These are phyloP conservation scores for Ogataea philodendri DNA, from an alignment of 805 yeast species.

Conservation along the genomic window DNA sequence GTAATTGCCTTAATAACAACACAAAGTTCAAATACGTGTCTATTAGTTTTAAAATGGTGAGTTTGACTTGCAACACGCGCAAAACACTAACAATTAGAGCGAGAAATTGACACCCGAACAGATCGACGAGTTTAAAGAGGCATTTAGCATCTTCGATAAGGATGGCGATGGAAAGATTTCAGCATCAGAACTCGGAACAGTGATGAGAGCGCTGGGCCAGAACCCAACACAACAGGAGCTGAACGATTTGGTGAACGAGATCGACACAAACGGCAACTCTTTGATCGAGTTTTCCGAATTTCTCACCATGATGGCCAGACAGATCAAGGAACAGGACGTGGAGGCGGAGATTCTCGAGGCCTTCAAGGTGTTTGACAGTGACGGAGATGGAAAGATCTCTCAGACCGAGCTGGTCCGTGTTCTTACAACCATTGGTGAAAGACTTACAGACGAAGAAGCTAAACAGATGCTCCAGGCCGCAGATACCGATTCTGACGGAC, in stretches of 20 bases:
- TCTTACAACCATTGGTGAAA: constrained; percentile 96
- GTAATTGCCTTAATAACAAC: constrained; percentile 9
- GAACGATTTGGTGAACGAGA: constrained; percentile 95
- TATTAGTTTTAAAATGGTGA: constrained; percentile 8
- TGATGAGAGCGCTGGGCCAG: constrained; percentile 98
- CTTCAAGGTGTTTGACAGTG: constrained; percentile 93
- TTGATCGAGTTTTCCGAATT: constrained; percentile 80
- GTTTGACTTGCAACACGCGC: constrained; percentile 3
- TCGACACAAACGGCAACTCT: constrained; percentile 94
- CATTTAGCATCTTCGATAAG: constrained; percentile 94
- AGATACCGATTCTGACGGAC: constrained; percentile 93
- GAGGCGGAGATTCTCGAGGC: constrained; percentile 98
- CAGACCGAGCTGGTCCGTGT: constrained; percentile 97
- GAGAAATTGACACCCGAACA: constrained; percentile 94
- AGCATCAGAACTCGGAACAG: constrained; percentile 93
- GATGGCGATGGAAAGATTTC: constrained; percentile 97
- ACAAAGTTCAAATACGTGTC: constrained; percentile 8
- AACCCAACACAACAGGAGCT: constrained; percentile 96
- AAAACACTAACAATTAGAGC: constrained; percentile 44
- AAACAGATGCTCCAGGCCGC: constrained; percentile 97
- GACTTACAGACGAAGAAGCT: constrained; percentile 93
- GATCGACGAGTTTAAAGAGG: constrained; percentile 95
- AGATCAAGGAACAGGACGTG: constrained; percentile 93
- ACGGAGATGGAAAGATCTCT: constrained; percentile 95
- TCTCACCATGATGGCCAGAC: constrained; percentile 84